Evolutionary conservation across 2,329 filamentous ascomycete genomes (phyloP), one percentile per base, ranked within the genome.

Genomic region (Cryphonectria japonica): DNA sequence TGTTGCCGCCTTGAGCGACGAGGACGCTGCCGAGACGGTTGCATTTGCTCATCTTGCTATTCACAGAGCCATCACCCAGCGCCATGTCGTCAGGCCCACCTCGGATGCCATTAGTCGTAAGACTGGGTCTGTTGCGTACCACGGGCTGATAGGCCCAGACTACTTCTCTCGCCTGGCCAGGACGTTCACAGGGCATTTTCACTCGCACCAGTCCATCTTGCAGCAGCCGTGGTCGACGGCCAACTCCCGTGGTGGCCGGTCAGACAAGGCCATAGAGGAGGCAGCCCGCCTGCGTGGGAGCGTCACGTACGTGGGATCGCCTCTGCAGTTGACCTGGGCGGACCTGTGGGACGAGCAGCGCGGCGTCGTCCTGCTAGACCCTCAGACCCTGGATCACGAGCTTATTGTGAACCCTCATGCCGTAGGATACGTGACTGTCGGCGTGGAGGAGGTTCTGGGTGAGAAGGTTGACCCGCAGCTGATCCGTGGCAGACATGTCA

Each of bases 161-260:
- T 64, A 71, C 57, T 80, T 80, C 68, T 72, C 74, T 26, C 34
- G 73, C 41, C 72, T 80, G 22, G 78, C 78, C 11, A 76, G 78
- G 66, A 79, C 78, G 11, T 80, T 79, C 57, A 80, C 78, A 1
- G 78, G 78, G 0, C 78, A 80, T 64, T 80, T 80, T 57, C 78
- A 80, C 71, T 77, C 75, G 50, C 77, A 78, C 62, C 78, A 80
- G 69, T 77, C 75, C 16, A 79, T 80, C 26, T 26, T 76, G 41
- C 78, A 77, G 68, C 50, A 39, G 34, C 32, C 34, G 16, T 22
- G 16, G 34, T 16, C 6, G 60, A 7, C 34, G 1, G 6, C 19
- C 19, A 50, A 16, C 19, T 43, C 41, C 14, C 14, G 41, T 43
- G 41, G 3, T 16, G 41, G 41, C 5, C 41, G 41, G 14, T 16